A percentile compares a stretch with the other conserved stretches of the same genome.
Conservation (phyloP, 2,329 filamentous ascomycete species). For the Orbilia ellipsospora region DNA sequence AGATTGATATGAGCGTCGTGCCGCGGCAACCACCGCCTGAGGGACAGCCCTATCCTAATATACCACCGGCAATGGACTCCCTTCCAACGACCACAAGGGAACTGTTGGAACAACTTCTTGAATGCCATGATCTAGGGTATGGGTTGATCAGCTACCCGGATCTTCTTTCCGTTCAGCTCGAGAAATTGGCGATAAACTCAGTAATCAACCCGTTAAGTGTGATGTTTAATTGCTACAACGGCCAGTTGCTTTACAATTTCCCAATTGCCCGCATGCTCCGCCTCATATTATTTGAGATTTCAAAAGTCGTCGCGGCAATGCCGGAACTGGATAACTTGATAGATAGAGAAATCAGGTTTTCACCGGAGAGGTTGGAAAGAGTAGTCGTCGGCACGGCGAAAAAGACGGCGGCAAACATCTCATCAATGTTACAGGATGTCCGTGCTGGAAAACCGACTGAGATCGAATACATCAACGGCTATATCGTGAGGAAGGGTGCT, state of each 20-base stretch:
- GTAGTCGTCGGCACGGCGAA: slow-evolving; percentile 63
- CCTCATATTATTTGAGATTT: slow-evolving; percentile 78
- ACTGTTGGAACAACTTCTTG: slow-evolving; percentile 23
- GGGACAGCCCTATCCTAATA: slow-evolving; percentile 16
- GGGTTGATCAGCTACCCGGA: slow-evolving; percentile 51
- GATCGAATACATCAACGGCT: slow-evolving; percentile 87
- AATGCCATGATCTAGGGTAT: slow-evolving; percentile 45
- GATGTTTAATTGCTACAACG: slow-evolving; percentile 79
- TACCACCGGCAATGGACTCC: slow-evolving; percentile 16
- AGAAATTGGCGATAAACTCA: slow-evolving; percentile 78
- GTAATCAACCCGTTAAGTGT: slow-evolving; percentile 85
- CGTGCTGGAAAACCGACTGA: slow-evolving; percentile 74
- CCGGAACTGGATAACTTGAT: slow-evolving; percentile 77
- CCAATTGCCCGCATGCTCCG: slow-evolving; percentile 74
- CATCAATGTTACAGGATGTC: slow-evolving; percentile 76
- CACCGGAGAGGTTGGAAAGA: slow-evolving; percentile 62
- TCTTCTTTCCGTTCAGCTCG: slow-evolving; percentile 70
- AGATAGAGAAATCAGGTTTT: slow-evolving; percentile 61
- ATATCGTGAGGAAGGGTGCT: slow-evolving; percentile 78
- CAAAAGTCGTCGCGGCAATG: slow-evolving; percentile 75
- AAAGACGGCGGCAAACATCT: slow-evolving; percentile 61
- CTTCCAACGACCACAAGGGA: slow-evolving; percentile 25
- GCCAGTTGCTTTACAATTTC: slow-evolving; percentile 75
- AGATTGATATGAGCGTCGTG: slow-evolving; percentile 69
- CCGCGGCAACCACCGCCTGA: slow-evolving; percentile 60